These are phyloP conservation scores for Bipolaris victoriae DNA, from an alignment of 2,329 filamentous ascomycete species.

Conservation along the genomic window DNA sequence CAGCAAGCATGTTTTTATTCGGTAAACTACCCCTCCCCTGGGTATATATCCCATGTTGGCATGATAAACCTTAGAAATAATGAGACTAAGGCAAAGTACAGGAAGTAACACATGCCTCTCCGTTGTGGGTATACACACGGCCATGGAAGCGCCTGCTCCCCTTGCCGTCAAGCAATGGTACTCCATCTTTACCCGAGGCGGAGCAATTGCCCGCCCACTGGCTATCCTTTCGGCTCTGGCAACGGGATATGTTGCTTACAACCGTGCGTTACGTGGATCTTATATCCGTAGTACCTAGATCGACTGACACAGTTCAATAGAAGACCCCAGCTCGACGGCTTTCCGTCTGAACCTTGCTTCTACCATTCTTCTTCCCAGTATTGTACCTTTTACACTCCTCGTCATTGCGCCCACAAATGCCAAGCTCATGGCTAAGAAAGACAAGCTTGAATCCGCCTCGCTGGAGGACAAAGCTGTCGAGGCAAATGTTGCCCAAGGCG, in stretches of 20 bases:
- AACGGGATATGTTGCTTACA: conserved; percentile 57
- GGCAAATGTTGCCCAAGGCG: conserved; percentile 48
- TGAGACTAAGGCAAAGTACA: background rate
- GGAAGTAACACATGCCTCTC: conserved; percentile 41
- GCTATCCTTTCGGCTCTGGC: conserved; percentile 51
- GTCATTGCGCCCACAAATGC: conserved; percentile 58
- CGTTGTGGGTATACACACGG: conserved; percentile 56
- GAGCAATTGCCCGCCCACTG: conserved; percentile 48
- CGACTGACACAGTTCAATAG: conserved; percentile 18
- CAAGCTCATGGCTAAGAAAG: conserved; percentile 55
- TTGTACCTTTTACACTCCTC: conserved; percentile 60
- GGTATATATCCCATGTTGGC: background rate
- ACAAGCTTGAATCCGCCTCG: conserved; percentile 47
- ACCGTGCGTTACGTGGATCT: conserved; percentile 32
- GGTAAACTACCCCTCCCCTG: conserved; percentile 36
- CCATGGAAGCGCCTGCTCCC: conserved; percentile 62
- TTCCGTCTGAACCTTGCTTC: conserved; percentile 57
- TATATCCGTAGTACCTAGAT: conserved; percentile 2
- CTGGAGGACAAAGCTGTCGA: conserved; percentile 49
- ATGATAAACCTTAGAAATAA: background rate
- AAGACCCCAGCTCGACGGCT: conserved; percentile 36
- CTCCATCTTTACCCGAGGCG: conserved; percentile 51
- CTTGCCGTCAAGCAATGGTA: conserved; percentile 64
- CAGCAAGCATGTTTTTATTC: conserved; percentile 56
- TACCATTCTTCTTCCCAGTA: conserved; percentile 53